phyloP scores from a whole-genome alignment of 176 grass and related monocot genomes.

The Pontederia crassipes region DNA sequence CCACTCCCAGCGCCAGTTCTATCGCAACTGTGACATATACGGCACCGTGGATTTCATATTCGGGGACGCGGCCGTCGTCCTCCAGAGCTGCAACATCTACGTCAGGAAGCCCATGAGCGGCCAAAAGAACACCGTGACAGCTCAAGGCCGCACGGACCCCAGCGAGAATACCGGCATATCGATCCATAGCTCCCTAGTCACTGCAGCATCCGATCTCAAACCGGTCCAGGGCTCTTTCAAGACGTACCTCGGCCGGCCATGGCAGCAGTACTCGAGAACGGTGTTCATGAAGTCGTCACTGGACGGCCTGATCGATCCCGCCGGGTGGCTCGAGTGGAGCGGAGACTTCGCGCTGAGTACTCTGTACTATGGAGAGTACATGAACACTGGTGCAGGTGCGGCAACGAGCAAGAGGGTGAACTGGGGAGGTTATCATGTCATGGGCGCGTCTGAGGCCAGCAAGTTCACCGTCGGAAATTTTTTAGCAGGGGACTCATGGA shows the following conservation, averaged over 20 bases:
- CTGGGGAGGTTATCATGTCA: background rate
- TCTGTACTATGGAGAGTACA: constrained; percentile 11
- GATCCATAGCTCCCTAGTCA: background rate
- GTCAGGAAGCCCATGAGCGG: constrained; percentile 3
- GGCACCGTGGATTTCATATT: constrained; percentile 15
- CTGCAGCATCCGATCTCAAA: background rate
- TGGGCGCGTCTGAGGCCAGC: background rate
- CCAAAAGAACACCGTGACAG: constrained; percentile 5
- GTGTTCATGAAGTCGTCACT: background rate
- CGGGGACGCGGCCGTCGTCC: background rate
- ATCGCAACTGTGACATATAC: constrained; percentile 9
- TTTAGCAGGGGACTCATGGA: background rate
- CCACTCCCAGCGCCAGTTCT: constrained; percentile 5
- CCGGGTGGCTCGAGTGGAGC: constrained; percentile 5
- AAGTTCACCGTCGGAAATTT: background rate
- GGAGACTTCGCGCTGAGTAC: background rate
- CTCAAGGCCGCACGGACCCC: background rate
- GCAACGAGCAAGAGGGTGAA: background rate
- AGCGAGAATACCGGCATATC: constrained; percentile 11
- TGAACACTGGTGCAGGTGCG: background rate
- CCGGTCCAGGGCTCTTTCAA: background rate
- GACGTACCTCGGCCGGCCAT: background rate
- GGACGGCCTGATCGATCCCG: constrained; percentile 1
- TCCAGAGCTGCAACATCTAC: constrained; percentile 9
- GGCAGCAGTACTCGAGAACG: constrained; percentile 5